These are phyloP conservation scores for Ceratobasidium sp. DNA, from an alignment of 1,284 basidiomycete species.

Conservation along the genomic window DNA sequence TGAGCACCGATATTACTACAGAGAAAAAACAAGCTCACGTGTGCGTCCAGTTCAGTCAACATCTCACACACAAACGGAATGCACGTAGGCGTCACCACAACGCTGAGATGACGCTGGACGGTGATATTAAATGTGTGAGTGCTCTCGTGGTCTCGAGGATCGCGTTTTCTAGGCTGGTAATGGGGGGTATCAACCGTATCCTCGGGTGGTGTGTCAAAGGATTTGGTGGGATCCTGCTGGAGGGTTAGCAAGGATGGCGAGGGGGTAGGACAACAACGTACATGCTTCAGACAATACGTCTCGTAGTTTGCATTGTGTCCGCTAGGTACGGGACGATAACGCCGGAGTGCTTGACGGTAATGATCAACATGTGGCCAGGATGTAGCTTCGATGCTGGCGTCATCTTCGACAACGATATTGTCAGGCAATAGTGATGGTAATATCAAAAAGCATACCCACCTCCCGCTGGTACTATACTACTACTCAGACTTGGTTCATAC, in stretches of 20 bases:
- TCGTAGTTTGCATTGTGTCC: constrained; percentile 31
- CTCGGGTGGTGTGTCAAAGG: constrained; percentile 18
- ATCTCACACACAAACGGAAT: constrained; percentile 37
- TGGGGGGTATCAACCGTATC: not conserved
- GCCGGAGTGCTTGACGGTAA: constrained; percentile 46
- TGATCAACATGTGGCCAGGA: constrained; percentile 47
- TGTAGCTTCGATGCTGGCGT: constrained; percentile 18
- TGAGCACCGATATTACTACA: not conserved
- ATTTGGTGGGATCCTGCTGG: constrained; percentile 25
- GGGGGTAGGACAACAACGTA: not conserved
- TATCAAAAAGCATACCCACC: not conserved
- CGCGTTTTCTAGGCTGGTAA: constrained; percentile 10
- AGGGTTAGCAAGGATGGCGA: not conserved
- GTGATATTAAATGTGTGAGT: constrained; percentile 10
- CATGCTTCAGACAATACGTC: constrained; percentile 39
- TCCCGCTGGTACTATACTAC: constrained; percentile 32
- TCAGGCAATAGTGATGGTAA: not conserved
- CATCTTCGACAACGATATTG: constrained; percentile 4
- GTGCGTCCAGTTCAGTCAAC: constrained; percentile 36
- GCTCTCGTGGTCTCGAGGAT: constrained; percentile 22
- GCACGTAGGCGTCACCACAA: constrained; percentile 47
- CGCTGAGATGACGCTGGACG: constrained; percentile 32
- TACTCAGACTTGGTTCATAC: constrained; percentile 40
- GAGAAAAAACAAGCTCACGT: constrained; percentile 24
- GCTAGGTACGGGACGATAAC: constrained; percentile 38